Percentiles rank a stretch among this genome's conserved stretches.
Conservation (phyloP, 176 grass and related monocot species). For the Lolium rigidum region DNA sequence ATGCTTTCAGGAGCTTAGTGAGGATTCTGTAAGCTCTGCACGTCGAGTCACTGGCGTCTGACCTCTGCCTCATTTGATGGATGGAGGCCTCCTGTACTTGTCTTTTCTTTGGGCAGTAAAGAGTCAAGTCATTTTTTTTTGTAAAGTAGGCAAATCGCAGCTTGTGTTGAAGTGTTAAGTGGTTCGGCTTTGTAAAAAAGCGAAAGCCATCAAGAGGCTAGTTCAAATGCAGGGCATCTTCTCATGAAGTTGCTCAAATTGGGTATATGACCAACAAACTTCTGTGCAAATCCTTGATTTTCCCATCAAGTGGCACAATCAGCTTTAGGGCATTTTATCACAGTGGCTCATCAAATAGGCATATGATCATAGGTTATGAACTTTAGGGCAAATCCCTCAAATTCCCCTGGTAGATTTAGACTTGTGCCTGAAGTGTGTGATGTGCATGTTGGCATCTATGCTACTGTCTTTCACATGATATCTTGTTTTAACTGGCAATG, state of each 20-base stretch:
- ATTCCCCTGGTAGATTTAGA: neutral
- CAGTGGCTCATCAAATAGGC: neutral
- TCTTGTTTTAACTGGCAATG: neutral
- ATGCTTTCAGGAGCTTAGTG: neutral
- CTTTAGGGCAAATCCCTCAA: neutral
- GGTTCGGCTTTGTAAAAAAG: neutral
- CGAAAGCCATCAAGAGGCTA: neutral
- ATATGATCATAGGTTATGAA: neutral
- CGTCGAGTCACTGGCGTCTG: neutral
- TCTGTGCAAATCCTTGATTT: neutral
- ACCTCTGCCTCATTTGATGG: too few relatives aligned
- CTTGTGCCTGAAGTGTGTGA: neutral
- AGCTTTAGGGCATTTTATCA: neutral
- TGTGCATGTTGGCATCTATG: neutral
- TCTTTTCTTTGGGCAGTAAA: neutral
- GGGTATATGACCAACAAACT: neutral
- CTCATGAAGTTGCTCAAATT: neutral
- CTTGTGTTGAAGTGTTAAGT: neutral
- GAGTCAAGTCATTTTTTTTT: neutral
- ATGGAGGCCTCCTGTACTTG: neutral
- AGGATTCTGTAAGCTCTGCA: neutral
- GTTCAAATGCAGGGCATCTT: neutral
- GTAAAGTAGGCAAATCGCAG: neutral
- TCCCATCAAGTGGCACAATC: neutral
- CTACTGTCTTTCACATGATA: neutral